phyloP scores from a whole-genome alignment of 148 eudicot genomes.

The Vaccinium vitisidaea region DNA sequence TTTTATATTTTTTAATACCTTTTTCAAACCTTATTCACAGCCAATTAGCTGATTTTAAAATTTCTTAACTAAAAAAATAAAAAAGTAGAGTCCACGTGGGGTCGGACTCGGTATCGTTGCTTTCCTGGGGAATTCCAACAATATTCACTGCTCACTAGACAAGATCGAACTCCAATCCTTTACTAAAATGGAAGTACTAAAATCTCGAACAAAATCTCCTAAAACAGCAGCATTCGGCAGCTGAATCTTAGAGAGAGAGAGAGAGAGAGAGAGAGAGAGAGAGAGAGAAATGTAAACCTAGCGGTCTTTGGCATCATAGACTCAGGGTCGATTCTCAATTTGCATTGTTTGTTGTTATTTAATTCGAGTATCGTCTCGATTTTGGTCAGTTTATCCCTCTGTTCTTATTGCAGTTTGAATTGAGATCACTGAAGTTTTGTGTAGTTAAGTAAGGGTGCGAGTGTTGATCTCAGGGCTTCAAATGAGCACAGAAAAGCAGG shows the following conservation, averaged over 20 bases:
- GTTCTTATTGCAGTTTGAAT: background rate
- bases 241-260: background rate
- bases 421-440: background rate
- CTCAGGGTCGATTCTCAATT: background rate
- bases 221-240: background rate
- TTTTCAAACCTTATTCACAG: no score
- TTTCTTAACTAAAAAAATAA: no score
- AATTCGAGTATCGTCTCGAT: background rate
- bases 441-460: background rate
- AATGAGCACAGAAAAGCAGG: constrained; percentile 56
- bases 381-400: background rate
- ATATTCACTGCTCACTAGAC: background rate
- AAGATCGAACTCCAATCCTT: background rate
- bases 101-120: background rate
- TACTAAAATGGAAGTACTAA: background rate
- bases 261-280: background rate
- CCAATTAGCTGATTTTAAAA: no score
- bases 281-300: background rate
- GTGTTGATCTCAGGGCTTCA: constrained; percentile 18
- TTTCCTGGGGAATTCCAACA: background rate
- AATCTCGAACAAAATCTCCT: background rate
- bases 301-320: background rate
- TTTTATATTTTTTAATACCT: no score
- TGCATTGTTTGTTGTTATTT: background rate
- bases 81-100: background rate